These are phyloP conservation scores for Aspergillus sp. DNA, from an alignment of 2,329 filamentous ascomycete species.

Conservation along the genomic window DNA sequence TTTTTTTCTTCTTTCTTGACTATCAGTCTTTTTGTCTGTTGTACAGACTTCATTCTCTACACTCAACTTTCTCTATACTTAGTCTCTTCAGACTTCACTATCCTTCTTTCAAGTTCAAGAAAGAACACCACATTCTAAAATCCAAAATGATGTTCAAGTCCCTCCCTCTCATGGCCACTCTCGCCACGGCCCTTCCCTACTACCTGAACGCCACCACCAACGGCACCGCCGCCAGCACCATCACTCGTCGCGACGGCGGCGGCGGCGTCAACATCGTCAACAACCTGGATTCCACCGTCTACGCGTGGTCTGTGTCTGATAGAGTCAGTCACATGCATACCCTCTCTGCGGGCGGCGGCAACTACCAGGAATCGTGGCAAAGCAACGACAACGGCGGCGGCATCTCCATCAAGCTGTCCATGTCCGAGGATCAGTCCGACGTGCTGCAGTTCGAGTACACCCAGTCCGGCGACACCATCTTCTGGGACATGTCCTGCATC, in stretches of 20 bases:
- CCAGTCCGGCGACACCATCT: conserved; percentile 28
- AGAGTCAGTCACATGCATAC: conserved; percentile 35
- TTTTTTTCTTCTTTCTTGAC: conserved; percentile 10
- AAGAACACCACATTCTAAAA: background rate
- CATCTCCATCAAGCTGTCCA: conserved; percentile 44
- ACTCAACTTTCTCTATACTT: background rate
- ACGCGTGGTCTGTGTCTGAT: conserved; percentile 42
- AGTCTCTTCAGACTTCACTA: background rate
- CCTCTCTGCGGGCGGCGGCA: conserved; percentile 33
- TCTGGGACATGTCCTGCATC: conserved; percentile 40
- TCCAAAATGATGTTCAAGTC: background rate
- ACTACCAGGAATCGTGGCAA: conserved; percentile 35
- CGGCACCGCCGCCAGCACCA: conserved; percentile 30
- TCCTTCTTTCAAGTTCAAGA: background rate
- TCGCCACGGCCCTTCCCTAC: conserved; percentile 15
- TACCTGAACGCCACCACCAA: conserved; percentile 33
- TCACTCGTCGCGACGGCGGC: conserved; percentile 23
- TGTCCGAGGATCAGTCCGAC: conserved; percentile 28
- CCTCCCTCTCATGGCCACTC: conserved; percentile 9
- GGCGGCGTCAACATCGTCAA: conserved; percentile 40
- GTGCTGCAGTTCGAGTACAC: conserved; percentile 47
- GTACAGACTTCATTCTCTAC: background rate
- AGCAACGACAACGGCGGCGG: conserved; percentile 40
- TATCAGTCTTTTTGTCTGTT: conserved; percentile 2
- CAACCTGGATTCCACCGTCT: conserved; percentile 37